These are phyloP conservation scores for Monascus purpureus DNA, from an alignment of 495 filamentous ascomycete species.

Conservation along the genomic window DNA sequence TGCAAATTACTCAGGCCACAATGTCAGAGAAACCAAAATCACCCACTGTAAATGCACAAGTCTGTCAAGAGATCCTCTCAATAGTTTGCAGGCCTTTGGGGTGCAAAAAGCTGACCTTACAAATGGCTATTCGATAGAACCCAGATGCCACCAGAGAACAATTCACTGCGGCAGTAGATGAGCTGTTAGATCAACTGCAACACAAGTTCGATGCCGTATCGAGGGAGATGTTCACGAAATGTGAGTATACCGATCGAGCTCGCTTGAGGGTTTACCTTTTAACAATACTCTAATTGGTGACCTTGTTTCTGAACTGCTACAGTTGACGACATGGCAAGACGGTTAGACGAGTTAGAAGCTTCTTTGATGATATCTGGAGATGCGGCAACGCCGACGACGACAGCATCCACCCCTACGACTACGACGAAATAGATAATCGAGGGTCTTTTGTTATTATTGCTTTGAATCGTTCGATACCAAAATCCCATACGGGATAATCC, in stretches of 20 bases:
- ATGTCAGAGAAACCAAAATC: no score
- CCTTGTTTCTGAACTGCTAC: conserved; percentile 1
- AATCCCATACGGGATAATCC: no score
- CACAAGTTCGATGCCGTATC: conserved; percentile 74
- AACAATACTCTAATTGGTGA: neutral
- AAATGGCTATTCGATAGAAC: no score
- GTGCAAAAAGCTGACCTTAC: no score
- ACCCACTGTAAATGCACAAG: no score
- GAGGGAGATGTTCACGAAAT: conserved; percentile 75
- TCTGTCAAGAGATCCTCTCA: no score
- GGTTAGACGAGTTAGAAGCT: conserved; percentile 76
- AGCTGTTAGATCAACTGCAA: conserved; percentile 68
- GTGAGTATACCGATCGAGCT: conserved; percentile 40
- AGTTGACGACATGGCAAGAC: conserved; percentile 95
- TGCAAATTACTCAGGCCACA: no score
- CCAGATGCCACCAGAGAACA: conserved; percentile 39
- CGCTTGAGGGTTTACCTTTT: no score
- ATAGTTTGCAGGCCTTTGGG: no score
- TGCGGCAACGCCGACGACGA: conserved; percentile 5
- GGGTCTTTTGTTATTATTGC: no score
- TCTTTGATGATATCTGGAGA: conserved; percentile 22
- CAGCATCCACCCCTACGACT: conserved; percentile 1
- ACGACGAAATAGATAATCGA: conserved; percentile 10
- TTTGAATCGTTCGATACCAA: no score
- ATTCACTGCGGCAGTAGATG: conserved; percentile 64